Evolutionary conservation across 306 rosid genomes (phyloP).

Genomic region (Vigna angularis): DNA sequence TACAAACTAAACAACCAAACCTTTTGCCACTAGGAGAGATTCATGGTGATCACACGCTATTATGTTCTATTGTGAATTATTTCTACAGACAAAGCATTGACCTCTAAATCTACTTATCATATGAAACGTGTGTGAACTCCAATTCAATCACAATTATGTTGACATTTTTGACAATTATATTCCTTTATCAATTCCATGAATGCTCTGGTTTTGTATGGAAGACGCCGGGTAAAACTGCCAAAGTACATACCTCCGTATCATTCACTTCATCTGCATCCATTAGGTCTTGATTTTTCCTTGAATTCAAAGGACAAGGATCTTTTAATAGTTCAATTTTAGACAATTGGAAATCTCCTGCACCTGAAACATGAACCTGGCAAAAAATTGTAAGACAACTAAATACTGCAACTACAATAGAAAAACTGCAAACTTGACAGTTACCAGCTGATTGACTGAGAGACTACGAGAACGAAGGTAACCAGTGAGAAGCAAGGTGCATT

Average conservation of each 20-base stretch:
- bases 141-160: not conserved
- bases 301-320: slow-evolving; percentile 82
- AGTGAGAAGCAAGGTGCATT: slow-evolving; percentile 75
- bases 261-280: slow-evolving; percentile 76
- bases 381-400: slow-evolving; percentile 43
- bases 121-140: not conserved
- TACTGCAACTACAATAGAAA: slow-evolving; percentile 38
- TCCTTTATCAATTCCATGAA: slow-evolving; percentile 6
- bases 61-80: not conserved
- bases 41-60: not conserved
- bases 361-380: slow-evolving; percentile 92
- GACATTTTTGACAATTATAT: not conserved
- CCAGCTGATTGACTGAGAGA: slow-evolving; percentile 95
- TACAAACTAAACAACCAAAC: not conserved
- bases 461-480: slow-evolving; percentile 75
- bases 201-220: not conserved
- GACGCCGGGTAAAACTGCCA: not conserved
- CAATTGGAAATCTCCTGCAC: slow-evolving; percentile 93
- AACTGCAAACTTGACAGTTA: slow-evolving; percentile 46
- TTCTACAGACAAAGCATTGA: not conserved
- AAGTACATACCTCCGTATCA: slow-evolving; percentile 60
- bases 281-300: slow-evolving; percentile 67
- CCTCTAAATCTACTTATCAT: not conserved
- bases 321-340: slow-evolving; percentile 74
- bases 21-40: not conserved